A percentile compares a stretch with the other conserved stretches of the same genome.
Conservation (phyloP, 495 filamentous ascomycete genomes). For the Penicillium ochrochloron region DNA sequence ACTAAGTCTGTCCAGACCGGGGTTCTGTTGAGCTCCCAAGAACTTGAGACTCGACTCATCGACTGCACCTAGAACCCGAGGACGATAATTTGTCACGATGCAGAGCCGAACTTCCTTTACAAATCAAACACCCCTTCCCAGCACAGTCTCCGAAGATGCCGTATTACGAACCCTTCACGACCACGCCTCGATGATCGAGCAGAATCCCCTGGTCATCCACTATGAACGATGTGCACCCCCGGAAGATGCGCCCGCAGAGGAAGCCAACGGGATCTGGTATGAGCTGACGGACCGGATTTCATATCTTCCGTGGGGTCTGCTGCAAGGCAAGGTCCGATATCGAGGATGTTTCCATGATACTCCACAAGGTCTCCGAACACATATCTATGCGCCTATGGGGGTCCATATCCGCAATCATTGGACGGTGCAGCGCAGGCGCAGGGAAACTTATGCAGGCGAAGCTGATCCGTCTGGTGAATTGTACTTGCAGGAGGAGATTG, state of each 20-base stretch:
- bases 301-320: constrained; percentile 66
- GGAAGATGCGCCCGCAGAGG: constrained; percentile 59
- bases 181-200: constrained; percentile 73
- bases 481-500: constrained; percentile 15
- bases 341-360: constrained; percentile 72
- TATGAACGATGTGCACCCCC: constrained; percentile 65
- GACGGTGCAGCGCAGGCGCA: constrained; percentile 34
- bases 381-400: constrained; percentile 68
- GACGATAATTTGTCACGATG: constrained; percentile 10
- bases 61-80: not conserved
- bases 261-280: constrained; percentile 67
- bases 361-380: constrained; percentile 68
- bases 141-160: constrained; percentile 60
- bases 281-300: constrained; percentile 59
- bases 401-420: constrained; percentile 70
- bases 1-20: not conserved
- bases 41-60: constrained; percentile 1
- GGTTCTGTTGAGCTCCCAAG: not conserved
- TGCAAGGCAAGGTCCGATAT: constrained; percentile 65
- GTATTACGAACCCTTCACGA: constrained; percentile 68
- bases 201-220: constrained; percentile 75
- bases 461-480: constrained; percentile 4
- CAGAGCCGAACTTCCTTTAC: constrained; percentile 60
- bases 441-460: constrained; percentile 4
- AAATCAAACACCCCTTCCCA: constrained; percentile 68